A percentile compares a stretch with the other conserved stretches of the same genome.
Conservation (phyloP, 2,329 filamentous ascomycete species). For the Fragosphaeria purpurea region DNA sequence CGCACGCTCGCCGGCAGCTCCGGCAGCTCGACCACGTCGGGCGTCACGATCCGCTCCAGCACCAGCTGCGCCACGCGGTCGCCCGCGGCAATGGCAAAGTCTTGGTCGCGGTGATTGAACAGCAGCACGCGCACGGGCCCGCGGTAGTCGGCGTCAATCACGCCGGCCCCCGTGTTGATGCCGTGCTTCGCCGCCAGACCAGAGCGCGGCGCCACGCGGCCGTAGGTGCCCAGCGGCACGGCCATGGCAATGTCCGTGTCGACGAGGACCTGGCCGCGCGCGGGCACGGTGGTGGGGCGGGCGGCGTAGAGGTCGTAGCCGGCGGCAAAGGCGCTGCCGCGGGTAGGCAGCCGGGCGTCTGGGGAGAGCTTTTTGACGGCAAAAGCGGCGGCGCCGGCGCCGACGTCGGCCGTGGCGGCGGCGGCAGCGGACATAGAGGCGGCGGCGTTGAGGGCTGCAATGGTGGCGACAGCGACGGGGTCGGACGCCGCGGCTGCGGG, state of each 20-base stretch:
- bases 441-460: conserved; percentile 9
- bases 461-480: conserved; percentile 11
- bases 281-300: conserved; percentile 63
- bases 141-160: conserved; percentile 96
- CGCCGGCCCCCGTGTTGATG: conserved; percentile 91
- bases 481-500: conserved; percentile 18
- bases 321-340: conserved; percentile 80
- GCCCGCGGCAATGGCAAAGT: conserved; percentile 73
- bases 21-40: conserved; percentile 80
- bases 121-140: conserved; percentile 89
- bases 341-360: conserved; percentile 71
- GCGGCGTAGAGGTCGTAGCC: conserved; percentile 90
- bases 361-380: conserved; percentile 81
- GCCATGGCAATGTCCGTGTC: conserved; percentile 88
- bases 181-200: conserved; percentile 88
- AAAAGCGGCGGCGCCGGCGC: conserved; percentile 33
- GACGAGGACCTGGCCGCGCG: conserved; percentile 74
- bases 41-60: conserved; percentile 88
- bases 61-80: conserved; percentile 92
- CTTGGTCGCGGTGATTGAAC: conserved; percentile 79
- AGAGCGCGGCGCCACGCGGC: conserved; percentile 81
- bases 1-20: conserved; percentile 84
- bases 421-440: conserved; percentile 15
- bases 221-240: conserved; percentile 84
- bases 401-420: not conserved